Percentiles rank a stretch among this genome's conserved stretches.
Conservation (phyloP, 202 grass and related monocot genomes). For the Musa balbisiana region DNA sequence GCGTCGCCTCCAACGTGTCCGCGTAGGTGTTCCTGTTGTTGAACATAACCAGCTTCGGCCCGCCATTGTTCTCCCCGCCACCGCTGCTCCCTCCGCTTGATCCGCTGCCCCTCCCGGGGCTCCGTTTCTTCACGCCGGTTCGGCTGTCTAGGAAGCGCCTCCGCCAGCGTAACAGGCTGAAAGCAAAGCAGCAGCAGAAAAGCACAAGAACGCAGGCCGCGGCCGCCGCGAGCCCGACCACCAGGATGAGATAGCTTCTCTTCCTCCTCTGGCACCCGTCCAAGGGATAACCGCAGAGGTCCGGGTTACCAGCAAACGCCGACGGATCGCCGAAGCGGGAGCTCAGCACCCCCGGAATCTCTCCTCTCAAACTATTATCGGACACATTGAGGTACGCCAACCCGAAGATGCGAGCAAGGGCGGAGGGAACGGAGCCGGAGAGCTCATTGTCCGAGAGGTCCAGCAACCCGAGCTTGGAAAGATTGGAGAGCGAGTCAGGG, state of each 20-base stretch:
- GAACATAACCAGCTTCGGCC: conserved; percentile 89
- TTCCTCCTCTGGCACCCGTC: conserved; percentile 40
- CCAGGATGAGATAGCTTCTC: conserved; percentile 39
- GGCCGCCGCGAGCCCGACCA: conserved; percentile 39
- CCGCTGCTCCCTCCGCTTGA: conserved; percentile 55
- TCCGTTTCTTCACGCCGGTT: conserved; percentile 78
- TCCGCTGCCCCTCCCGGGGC: conserved; percentile 79
- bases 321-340: conserved; percentile 59
- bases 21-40: conserved; percentile 84
- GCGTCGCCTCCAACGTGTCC: conserved; percentile 69
- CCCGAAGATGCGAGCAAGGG: conserved; percentile 64
- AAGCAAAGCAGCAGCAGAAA: conserved; percentile 69
- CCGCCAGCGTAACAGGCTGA: conserved; percentile 66
- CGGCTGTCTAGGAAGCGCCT: conserved; percentile 56
- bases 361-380: conserved; percentile 64
- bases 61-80: conserved; percentile 43
- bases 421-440: conserved; percentile 52
- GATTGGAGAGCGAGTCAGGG: conserved; percentile 59
- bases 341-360: conserved; percentile 62
- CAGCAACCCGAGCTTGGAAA: conserved; percentile 68
- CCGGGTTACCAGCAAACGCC: conserved; percentile 52
- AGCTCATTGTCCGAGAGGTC: conserved; percentile 82
- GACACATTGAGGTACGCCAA: conserved; percentile 71
- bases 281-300: conserved; percentile 67
- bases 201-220: conserved; percentile 40